Base-by-base conservation (phyloP, 1,284 basidiomycete species). In the Ganoderma leucocontextum region DNA sequence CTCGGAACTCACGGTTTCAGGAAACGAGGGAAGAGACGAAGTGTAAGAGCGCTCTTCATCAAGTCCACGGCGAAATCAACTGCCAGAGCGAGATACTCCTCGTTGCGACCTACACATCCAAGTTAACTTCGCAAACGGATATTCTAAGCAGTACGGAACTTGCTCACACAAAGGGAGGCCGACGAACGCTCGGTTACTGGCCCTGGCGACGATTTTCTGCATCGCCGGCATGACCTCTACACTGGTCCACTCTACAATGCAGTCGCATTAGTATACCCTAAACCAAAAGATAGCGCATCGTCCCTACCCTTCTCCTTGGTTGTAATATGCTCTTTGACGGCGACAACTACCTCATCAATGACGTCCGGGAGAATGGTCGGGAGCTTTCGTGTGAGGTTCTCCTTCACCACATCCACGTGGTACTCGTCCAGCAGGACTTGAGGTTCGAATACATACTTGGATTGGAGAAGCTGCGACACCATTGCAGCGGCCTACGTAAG, bases 101-200 rank as follows among this genome's bases (percentile, higher is more conserved):
- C 15, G 44, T 73, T 62, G 7, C 71, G 70, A 22, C 66, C 72
- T 62, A 29, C 4, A 4, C n/a, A 25, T 52, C 42, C 9, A 44
- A 19, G 25, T 29, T 12, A 29, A 4, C 25, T 19, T n/a, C 6
- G 44, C n/a, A 19, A 0, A 6, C 4, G 44, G 44, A 22, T 29
- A 15, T 29, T 15, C 6, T 6, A 4, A 8, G 10, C 2, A 15
- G 4, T 4, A 52, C 22, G 5, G 63, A 33, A 78, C 84, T 84
- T 49, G 9, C 47, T 49, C 12, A 83, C 65, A 22, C 25, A 67
- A 17, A 3, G 82, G 82, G 7, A 78, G 64, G 1, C 85, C 84
- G 64, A 87, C 81, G 64, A 86, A 83, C 3, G 82, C 81, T 49
- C 84, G 80, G 72, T 85, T 86, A 67, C 80, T 83, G n/a, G 53